Conservation (phyloP, 1,284 basidiomycete genomes). For the Heterobasidion parviporum region DNA sequence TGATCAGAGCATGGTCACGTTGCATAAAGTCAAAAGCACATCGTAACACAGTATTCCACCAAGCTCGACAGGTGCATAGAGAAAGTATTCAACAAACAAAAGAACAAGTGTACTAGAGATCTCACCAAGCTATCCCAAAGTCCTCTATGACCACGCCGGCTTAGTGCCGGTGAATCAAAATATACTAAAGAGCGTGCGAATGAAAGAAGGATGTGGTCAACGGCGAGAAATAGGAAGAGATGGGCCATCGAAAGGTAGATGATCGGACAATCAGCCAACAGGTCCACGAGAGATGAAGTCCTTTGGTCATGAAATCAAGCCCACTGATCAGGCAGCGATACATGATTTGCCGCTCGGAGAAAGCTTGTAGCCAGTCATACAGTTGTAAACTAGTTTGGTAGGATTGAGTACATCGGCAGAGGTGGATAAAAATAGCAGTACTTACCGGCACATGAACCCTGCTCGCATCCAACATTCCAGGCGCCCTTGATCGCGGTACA, state of each 20-base stretch:
- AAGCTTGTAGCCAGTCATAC: conserved; percentile 44
- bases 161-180: too few species aligned
- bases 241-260: too few species aligned
- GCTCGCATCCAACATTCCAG: conserved; percentile 62
- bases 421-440: conserved; percentile 6
- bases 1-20: not conserved
- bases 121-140: too few species aligned
- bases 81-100: not conserved
- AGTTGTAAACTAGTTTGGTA: conserved; percentile 43
- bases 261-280: too few species aligned
- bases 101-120: not conserved
- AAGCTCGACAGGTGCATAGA: not conserved
- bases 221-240: too few species aligned
- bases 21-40: too few species aligned
- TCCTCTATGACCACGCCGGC: too few species aligned
- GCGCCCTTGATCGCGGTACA: conserved; percentile 60
- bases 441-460: conserved; percentile 46
- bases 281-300: too few species aligned
- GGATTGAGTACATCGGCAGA: not conserved
- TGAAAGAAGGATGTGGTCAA: too few species aligned
- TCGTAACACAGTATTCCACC: too few species aligned
- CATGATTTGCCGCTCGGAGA: conserved; percentile 45
- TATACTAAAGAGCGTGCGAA: too few species aligned
- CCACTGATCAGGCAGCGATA: conserved; percentile 14
- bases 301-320: too few species aligned